Conservation (phyloP, 169 alveolate genomes). For the Perkinsus olseni region DNA sequence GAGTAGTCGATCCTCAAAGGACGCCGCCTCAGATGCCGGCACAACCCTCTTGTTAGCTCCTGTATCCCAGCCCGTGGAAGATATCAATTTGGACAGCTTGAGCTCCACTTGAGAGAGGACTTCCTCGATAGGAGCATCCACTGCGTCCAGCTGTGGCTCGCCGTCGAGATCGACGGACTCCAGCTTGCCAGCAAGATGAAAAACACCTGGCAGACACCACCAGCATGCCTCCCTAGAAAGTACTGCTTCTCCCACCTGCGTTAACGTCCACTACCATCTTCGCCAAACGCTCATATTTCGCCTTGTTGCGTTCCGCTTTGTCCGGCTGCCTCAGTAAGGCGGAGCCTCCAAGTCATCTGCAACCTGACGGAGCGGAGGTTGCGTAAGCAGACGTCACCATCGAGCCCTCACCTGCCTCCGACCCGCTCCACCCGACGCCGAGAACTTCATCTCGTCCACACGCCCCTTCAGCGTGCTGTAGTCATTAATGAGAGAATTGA, state of each 20-base stretch:
- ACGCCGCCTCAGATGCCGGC: background rate
- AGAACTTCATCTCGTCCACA: slow-evolving; percentile 55
- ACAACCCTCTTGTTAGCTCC: background rate
- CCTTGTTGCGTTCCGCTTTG: slow-evolving; percentile 57
- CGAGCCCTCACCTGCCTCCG: slow-evolving; percentile 25
- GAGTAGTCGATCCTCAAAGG: background rate
- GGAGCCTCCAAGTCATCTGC: slow-evolving; percentile 69
- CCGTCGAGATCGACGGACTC: background rate
- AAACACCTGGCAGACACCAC: background rate
- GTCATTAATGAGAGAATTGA: slow-evolving; percentile 41
- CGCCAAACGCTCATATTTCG: slow-evolving; percentile 54
- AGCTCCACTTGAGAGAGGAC: slow-evolving; percentile 29
- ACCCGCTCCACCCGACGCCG: slow-evolving; percentile 49
- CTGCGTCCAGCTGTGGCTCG: slow-evolving; percentile 18
- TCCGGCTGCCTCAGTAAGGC: slow-evolving; percentile 46
- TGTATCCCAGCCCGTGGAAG: background rate
- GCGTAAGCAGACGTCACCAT: no score
- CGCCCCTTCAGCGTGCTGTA: slow-evolving; percentile 39
- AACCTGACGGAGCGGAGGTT: no score
- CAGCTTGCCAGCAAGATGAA: background rate
- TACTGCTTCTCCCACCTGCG: slow-evolving; percentile 47
- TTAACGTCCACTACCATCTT: slow-evolving; percentile 56
- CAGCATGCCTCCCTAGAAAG: slow-evolving; percentile 9
- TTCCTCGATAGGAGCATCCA: slow-evolving; percentile 18
- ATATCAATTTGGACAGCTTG: background rate